These are phyloP conservation scores for Mucor circinelloides DNA, from an alignment of 371 early-diverging fungal genomes.

Conservation along the genomic window DNA sequence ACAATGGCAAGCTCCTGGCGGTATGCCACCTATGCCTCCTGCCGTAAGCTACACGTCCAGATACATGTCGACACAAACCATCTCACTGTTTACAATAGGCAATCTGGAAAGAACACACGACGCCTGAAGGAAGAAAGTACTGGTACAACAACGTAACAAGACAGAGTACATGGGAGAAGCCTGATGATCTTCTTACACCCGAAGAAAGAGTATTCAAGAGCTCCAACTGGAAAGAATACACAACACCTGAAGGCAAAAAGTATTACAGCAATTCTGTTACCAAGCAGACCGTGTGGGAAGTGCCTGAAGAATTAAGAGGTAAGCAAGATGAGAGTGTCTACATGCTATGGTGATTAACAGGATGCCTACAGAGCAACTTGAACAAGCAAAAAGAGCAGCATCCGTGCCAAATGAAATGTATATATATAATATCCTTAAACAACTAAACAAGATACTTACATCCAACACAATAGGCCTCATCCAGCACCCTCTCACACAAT, in stretches of 20 bases:
- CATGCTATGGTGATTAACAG: neutral
- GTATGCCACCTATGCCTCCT: conserved; percentile 14
- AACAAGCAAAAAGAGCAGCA: conserved; percentile 39
- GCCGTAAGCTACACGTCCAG: neutral
- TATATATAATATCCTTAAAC: neutral
- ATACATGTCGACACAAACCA: neutral
- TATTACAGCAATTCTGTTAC: conserved; percentile 89
- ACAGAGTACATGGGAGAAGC: conserved; percentile 93
- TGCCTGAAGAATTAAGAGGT: conserved; percentile 79
- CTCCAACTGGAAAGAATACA: conserved; percentile 89
- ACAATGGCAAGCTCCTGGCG: conserved; percentile 32
- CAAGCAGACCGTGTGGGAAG: conserved; percentile 86
- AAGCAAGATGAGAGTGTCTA: neutral
- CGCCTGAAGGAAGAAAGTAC: conserved; percentile 83
- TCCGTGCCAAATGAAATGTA: conserved; percentile 25
- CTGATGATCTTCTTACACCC: conserved; percentile 86
- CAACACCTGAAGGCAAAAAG: conserved; percentile 79
- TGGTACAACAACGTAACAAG: conserved; percentile 84
- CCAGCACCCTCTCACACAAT: neutral
- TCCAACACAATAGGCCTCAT: neutral
- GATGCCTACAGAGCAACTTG: conserved; percentile 31
- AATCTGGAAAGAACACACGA: conserved; percentile 79
- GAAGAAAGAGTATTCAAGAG: conserved; percentile 75
- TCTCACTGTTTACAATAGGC: conserved; percentile 16
- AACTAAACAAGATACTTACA: neutral